These are phyloP conservation scores for Hyphopichia khmerensis DNA, from an alignment of 1,139 yeast genomes.

Conservation along the genomic window DNA sequence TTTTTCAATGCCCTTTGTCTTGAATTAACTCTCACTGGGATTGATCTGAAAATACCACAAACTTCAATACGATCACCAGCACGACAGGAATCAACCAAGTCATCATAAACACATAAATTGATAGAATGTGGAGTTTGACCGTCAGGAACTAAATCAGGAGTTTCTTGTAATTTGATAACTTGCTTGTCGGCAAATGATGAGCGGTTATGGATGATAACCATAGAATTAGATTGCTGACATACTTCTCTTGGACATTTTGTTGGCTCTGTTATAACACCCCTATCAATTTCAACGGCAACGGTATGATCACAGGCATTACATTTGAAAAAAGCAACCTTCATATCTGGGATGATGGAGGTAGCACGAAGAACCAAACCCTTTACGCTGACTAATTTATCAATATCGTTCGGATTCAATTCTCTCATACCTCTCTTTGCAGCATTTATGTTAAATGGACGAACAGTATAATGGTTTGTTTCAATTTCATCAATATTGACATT, in stretches of 20 bases:
- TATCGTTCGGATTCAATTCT: slow-evolving; percentile 91
- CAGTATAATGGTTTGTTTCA: slow-evolving; percentile 80
- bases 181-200: slow-evolving; percentile 94
- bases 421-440: slow-evolving; percentile 77
- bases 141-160: slow-evolving; percentile 97
- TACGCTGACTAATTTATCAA: slow-evolving; percentile 86
- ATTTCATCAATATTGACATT: slow-evolving; percentile 59
- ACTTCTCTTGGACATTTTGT: slow-evolving; percentile 85
- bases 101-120: slow-evolving; percentile 92
- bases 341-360: slow-evolving; percentile 92
- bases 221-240: slow-evolving; percentile 83
- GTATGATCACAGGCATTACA: slow-evolving; percentile 96
- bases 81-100: slow-evolving; percentile 87
- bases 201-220: slow-evolving; percentile 89
- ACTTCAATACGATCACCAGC: slow-evolving; percentile 98
- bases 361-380: slow-evolving; percentile 90
- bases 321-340: slow-evolving; percentile 95
- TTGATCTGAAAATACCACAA: slow-evolving; percentile 90
- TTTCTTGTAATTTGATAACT: slow-evolving; percentile 89
- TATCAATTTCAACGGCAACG: slow-evolving; percentile 84
- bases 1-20: slow-evolving; percentile 81
- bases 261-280: slow-evolving; percentile 94
- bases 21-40: slow-evolving; percentile 86
- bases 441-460: slow-evolving; percentile 80
- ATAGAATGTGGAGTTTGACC: slow-evolving; percentile 99